Evolutionary conservation across 768 basidiomycete species (phyloP).

Genomic region (Auriscalpium microsporum): DNA sequence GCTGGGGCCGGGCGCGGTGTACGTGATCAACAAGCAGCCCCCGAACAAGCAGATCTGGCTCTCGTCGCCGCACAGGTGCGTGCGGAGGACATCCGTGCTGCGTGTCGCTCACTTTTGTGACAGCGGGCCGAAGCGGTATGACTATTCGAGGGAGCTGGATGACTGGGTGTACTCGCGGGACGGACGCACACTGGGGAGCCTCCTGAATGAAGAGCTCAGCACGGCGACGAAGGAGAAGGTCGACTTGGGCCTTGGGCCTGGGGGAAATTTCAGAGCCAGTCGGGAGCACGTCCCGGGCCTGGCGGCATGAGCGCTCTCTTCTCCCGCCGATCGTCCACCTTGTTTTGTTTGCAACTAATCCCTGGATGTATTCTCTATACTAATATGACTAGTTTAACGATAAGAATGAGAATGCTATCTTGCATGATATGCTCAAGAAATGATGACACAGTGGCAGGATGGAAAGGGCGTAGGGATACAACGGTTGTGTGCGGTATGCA

Average conservation of each 20-base stretch:
- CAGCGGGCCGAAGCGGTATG: slow-evolving; percentile 91
- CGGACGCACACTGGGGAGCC: slow-evolving; percentile 43
- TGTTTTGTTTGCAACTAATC: too few relatives aligned
- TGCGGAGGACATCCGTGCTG: neutral
- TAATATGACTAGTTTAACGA: too few relatives aligned
- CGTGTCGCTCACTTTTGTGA: too few relatives aligned
- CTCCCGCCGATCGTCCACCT: too few relatives aligned
- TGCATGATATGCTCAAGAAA: too few relatives aligned
- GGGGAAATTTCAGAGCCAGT: neutral
- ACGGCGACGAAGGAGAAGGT: slow-evolving; percentile 27
- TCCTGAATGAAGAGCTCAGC: slow-evolving; percentile 67
- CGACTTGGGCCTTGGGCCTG: slow-evolving; percentile 24
- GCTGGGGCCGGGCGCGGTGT: slow-evolving; percentile 72
- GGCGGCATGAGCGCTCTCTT: too few relatives aligned
- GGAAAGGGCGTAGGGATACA: too few relatives aligned
- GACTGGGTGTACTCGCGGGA: slow-evolving; percentile 78
- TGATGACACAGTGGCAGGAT: too few relatives aligned
- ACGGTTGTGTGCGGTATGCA: too few relatives aligned
- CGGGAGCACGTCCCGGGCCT: too few relatives aligned
- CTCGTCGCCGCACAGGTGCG: slow-evolving; percentile 78
- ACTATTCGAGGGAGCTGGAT: slow-evolving; percentile 48
- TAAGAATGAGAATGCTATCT: too few relatives aligned
- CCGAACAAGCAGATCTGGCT: slow-evolving; percentile 98
- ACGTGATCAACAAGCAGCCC: slow-evolving; percentile 96
- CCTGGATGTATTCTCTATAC: too few relatives aligned